phyloP scores from a whole-genome alignment of 2,329 filamentous ascomycete genomes.

The Ophiostoma quercus region DNA sequence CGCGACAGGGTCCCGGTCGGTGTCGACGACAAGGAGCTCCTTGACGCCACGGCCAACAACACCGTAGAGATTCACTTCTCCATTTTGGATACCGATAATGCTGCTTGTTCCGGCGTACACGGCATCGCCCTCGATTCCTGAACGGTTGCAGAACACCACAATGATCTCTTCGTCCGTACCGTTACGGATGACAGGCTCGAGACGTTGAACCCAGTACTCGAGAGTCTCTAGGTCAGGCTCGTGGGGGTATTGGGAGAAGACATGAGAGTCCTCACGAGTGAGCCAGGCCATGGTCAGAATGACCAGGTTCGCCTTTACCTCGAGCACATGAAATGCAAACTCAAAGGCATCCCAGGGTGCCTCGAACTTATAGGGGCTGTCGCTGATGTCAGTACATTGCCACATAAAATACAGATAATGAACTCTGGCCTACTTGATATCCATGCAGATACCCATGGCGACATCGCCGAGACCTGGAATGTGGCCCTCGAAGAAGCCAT shows the following conservation, averaged over 20 bases:
- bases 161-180: slow-evolving; percentile 55
- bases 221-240: slow-evolving; percentile 69
- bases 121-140: slow-evolving; percentile 59
- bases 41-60: slow-evolving; percentile 66
- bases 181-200: slow-evolving; percentile 58
- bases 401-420: no score
- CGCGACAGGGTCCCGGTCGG: slow-evolving; percentile 41
- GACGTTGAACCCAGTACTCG: slow-evolving; percentile 67
- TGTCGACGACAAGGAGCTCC: slow-evolving; percentile 63
- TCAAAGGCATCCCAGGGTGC: slow-evolving; percentile 47
- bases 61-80: slow-evolving; percentile 63
- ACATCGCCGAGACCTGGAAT: slow-evolving; percentile 48
- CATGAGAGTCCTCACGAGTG: slow-evolving; percentile 49
- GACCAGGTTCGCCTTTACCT: slow-evolving; percentile 54
- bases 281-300: slow-evolving; percentile 76
- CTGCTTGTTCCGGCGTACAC: slow-evolving; percentile 70
- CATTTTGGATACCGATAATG: slow-evolving; percentile 60
- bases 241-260: slow-evolving; percentile 44
- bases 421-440: no score
- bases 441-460: slow-evolving; percentile 60
- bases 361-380: slow-evolving; percentile 48
- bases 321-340: slow-evolving; percentile 53
- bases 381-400: no score
- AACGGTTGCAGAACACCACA: slow-evolving; percentile 66
- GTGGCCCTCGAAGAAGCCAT: slow-evolving; percentile 46